Evolutionary conservation across 805 yeast genomes (phyloP), one percentile per base, ranked within the genome.

Genomic region (Yarrowia sp.): DNA sequence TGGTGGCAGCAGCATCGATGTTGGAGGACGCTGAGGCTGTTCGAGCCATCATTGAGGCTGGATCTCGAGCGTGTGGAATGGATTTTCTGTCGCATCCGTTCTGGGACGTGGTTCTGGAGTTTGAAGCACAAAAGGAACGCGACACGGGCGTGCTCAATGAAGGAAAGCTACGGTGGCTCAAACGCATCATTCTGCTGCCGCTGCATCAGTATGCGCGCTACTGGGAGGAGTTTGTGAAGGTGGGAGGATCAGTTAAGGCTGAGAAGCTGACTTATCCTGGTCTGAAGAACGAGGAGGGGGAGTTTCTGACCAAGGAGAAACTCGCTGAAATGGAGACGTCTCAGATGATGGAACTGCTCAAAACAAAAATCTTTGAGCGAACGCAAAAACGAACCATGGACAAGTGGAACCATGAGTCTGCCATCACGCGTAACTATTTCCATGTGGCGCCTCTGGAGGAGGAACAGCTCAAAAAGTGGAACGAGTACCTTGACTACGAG

Each of bases 191-290:
- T 6, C 65, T 65, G 16, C 78, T 89, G 2, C 98, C 98, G 0
- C 74, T 92, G 51, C 93, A 95, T 75, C 95, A 91, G 70, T 92
- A 95, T 73, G 88, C 98, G 0, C 85, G 85, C 68, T 93, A 88
- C 73, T 87, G 83, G 70, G 85, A 78, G 73, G 80, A 70, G 30
- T 73, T 71, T 49, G 61, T 64, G 7, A 28, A 28, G 49, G 54
- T 32, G 3, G 51, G 49, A 2, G 28, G 36, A 2, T 16, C 62
- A 5, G 17, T 38, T 4, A 56, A 17, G 19, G 22, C 48, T 1
- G 62, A 56, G 19, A 38, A 26, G 16, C 49, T 56, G n/a, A 17
- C 26, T 5, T 56, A 56, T n/a, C 28, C 26, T 0, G 62, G 48
- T 2, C 7, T 56, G 17, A 38, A 56, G 38, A 35, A 38, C 11